Percentiles rank a stretch among this genome's conserved stretches.
Conservation (phyloP, 139 green algal species). For the Chlamydomonas sp. region DNA sequence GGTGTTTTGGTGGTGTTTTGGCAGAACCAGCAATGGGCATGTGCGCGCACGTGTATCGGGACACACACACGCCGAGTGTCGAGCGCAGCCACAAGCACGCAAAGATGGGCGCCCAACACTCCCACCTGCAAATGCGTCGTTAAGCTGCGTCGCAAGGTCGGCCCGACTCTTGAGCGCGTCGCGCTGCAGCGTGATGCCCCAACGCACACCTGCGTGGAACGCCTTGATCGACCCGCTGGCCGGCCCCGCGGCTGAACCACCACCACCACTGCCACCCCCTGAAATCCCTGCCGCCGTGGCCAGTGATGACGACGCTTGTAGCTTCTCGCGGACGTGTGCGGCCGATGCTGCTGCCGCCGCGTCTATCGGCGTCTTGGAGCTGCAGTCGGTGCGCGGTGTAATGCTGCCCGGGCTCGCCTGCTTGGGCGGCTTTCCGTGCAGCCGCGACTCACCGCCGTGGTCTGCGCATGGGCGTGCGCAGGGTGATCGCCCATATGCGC, state of each 20-base stretch:
- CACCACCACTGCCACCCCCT: background rate
- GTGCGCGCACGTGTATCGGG: too few relatives aligned
- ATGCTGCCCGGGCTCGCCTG: too few relatives aligned
- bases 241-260: background rate
- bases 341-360: background rate
- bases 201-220: conserved; percentile 57
- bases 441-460: too few relatives aligned
- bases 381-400: background rate
- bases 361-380: background rate
- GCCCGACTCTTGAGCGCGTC: conserved; percentile 30
- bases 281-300: background rate
- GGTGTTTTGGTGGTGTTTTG: too few relatives aligned
- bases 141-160: conserved; percentile 48
- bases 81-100: too few relatives aligned
- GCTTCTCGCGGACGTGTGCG: background rate
- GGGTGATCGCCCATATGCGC: too few relatives aligned
- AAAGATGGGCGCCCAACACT: too few relatives aligned
- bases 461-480: too few relatives aligned
- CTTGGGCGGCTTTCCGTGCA: too few relatives aligned
- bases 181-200: conserved; percentile 39
- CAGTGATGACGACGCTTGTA: background rate
- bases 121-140: conserved; percentile 45
- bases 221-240: conserved; percentile 47
- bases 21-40: too few relatives aligned
- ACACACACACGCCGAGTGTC: too few relatives aligned